Evolutionary conservation across 1,284 basidiomycete genomes (phyloP), one percentile per base, ranked within the genome.

Genomic region (Paramarasmius palmivorus): DNA sequence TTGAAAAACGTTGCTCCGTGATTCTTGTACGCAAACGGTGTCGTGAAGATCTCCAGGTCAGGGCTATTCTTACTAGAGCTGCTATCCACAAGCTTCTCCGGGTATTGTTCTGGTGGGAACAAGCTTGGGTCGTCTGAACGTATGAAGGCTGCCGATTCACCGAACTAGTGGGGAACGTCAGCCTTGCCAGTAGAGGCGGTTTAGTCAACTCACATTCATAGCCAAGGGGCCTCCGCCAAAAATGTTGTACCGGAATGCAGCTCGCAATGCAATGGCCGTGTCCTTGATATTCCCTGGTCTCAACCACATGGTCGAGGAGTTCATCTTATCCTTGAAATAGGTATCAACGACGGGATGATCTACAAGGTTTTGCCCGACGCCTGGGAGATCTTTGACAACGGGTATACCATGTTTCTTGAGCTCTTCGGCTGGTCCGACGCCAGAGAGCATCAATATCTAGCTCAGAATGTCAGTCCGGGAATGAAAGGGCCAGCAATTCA

Each of bases 391-490:
- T 37, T 74, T 65, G 1, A 86, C 61, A 14, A 86, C 65, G 0
- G 77, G 72, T 26, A 89, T 83, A 7, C 63, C 60, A 53, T 79
- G 70, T 34, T 71, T 63, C 8, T 69, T 57, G n/a, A 90, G 75
- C 19, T 86, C 74, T 15, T 71, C 67, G 2, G 74, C 73, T 17
- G 84, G 81, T 0, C 88, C 88, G 20, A 90, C 66, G 4, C 89
- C 89, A 15, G 84, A 87, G 32, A 89, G 74, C 74, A 90, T 77
- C 12, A 93, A 76, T 38, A 92, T 78, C 74, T 91, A n/a, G n/a
- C n/a, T n/a, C n/a, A n/a, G n/a, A n/a, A n/a, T n/a, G n/a, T n/a
- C n/a, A n/a, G n/a, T n/a, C n/a, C n/a, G 66, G 2, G 46, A 22
- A 36, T 52, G 6, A 47, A 10, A 17, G n/a, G 4, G 32, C 17